phyloP scores from a whole-genome alignment of 2,329 filamentous ascomycete genomes.

The Fusarium concolor region DNA sequence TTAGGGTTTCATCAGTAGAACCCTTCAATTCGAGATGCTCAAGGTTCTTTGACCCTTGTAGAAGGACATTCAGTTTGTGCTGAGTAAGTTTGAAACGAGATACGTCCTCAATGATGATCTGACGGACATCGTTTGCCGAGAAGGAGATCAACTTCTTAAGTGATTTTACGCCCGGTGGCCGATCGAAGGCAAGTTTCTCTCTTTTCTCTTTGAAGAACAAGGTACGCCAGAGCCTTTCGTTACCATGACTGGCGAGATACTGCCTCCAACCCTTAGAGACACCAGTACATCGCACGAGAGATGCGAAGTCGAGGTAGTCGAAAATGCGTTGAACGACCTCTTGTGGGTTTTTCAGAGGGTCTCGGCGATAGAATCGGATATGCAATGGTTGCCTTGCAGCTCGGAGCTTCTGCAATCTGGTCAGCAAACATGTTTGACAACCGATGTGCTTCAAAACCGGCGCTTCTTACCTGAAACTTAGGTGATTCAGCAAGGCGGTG shows the following conservation, averaged over 20 bases:
- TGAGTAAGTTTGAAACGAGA: conserved; percentile 48
- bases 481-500: conserved; percentile 45
- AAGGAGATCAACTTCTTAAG: conserved; percentile 49
- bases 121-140: conserved; percentile 49
- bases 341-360: conserved; percentile 52
- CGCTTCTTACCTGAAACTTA: conserved; percentile 50
- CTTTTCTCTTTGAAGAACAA: conserved; percentile 46
- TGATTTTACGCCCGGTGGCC: conserved; percentile 40
- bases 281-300: conserved; percentile 49
- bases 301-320: conserved; percentile 49
- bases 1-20: conserved; percentile 32
- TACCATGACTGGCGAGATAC: conserved; percentile 47
- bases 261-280: conserved; percentile 51
- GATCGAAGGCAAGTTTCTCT: conserved; percentile 31
- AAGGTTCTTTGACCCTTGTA: conserved; percentile 45
- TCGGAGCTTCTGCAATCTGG: conserved; percentile 49
- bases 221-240: conserved; percentile 49
- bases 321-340: conserved; percentile 55
- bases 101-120: conserved; percentile 45
- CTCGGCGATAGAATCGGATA: conserved; percentile 48
- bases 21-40: conserved; percentile 42
- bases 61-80: conserved; percentile 45
- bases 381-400: conserved; percentile 52
- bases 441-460: not conserved
- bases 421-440: conserved; percentile 6